Base-by-base conservation (phyloP, 805 yeast genomes). In the Brettanomyces nanus region DNA sequence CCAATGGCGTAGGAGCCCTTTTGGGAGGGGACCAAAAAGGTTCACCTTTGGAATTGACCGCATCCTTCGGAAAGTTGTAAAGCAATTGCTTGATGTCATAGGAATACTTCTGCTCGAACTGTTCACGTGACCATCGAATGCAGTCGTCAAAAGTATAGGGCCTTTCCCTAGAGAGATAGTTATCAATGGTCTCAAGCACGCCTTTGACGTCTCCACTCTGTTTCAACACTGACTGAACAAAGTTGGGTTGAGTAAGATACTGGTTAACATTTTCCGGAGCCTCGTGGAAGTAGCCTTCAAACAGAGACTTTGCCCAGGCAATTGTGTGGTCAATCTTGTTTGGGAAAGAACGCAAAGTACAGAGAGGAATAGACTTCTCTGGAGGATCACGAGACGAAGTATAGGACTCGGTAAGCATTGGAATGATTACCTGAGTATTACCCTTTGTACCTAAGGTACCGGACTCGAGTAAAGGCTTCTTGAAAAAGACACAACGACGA, bases 361-460 rank as follows among this genome's bases (percentile, higher is more conserved):
- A 92, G 54, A 92, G 71, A 23, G 99, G 99, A 54, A 92, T 89
- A 3, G 95, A 79, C 63, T 87, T 87, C 68, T 92, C 99, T 28
- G 99, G 99, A 31, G 99, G 98, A 63, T 92, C 99, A 59, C 86
- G 94, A 10, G 95, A 85, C 2, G 96, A 84, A 3, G 97, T 85
- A 63, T 92, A 92, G 4, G 95, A 84, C 65, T 92, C 99, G 2
- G 99, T 92, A 56, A 92, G 62, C 56, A 77, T 74, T 48, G 99
- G 99, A 53, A 89, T 78, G 37, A 92, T 81, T 32, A 92, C 97
- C 68, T 92, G 99, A 17, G 95, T 90, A 59, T 92, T 92, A 61
- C 98, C 97, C 66, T 92, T 92, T 17, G 98, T 90, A 48, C 99
- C 99, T 51, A 92, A 73, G 29, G 99, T 92, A 43, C 99, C 99